Base-by-base conservation (phyloP, 2,329 filamentous ascomycete genomes). In the Diaporthe aspalathi region DNA sequence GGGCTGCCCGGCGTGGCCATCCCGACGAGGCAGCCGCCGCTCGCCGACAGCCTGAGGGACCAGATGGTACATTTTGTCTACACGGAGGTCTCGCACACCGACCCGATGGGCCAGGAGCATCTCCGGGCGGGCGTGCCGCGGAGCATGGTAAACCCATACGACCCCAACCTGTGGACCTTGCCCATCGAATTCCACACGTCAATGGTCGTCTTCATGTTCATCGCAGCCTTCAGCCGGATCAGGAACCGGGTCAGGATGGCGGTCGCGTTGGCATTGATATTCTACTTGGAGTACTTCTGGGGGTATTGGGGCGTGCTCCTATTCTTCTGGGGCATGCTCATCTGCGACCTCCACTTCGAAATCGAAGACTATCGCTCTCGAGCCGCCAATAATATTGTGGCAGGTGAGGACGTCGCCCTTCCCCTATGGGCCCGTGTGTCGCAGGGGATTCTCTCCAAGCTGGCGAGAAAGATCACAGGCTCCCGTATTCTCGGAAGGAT, bases 131-230 rank as follows among this genome's bases (percentile, higher is more conserved):
- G 73, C 72, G 43, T 52, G 0, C 63, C 20, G 11, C 52, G 40
- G n/a, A 22, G 20, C 0, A n/a, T 43, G 3, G 1, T 35, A 0
- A 71, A 71, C 49, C 69, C 67, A 7, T 82, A 82, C 72, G 80
- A 81, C 73, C 71, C 77, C 17, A 80, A 80, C 45, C 70, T 81
- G 20, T 82, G 81, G 81, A 83, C 81, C 1, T 74, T 82, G 38
- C 80, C 80, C 0, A 75, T 82, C 40, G 81, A 82, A 75, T 82
- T 81, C 69, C 76, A 76, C 60, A 76, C 78, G 73, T 81, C 80
- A 7, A 70, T 82, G n/a, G 74, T 80, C 14, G 62, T 82, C 9
- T 82, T 82, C 62, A 73, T 79, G 45, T 74, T 78, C 62, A 74
- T 81, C 27, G 74, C 80, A 2, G 80, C 79, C 2, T 77, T 81